Base-by-base conservation (phyloP, 2,329 filamentous ascomycete genomes). In the Diaporthe destruens region DNA sequence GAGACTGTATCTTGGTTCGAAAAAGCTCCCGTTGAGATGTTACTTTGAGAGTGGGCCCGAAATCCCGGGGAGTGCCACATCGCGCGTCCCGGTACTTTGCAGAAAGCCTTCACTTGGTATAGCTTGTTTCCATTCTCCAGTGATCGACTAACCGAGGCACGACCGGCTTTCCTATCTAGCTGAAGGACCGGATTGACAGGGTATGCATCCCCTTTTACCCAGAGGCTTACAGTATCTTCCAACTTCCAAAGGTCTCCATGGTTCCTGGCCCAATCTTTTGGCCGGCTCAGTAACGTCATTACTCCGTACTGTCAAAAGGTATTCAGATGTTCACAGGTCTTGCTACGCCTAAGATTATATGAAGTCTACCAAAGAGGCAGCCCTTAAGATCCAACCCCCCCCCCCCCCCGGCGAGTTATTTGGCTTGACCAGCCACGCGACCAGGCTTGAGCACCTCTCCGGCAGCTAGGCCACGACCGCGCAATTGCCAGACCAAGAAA, bases 141-240 rank as follows among this genome's bases (percentile, higher is more conserved):
- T 66, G 32, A 66, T 53, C n/a, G 47, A 53, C 61, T 32, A 53
- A 12, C 32, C 47, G 61, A 25, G 2, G 32, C 47, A 14, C 44
- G 44, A 51, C 32, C 29, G 36, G 44, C 61, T 36, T 51, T 53
- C 61, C 47, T 39, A 39, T 66, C 18, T 53, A 1, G 61, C n/a
- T 66, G 14, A 20, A 65, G 4, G 29, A 20, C n/a, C 7, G 44
- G 47, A 6, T 20, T 44, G 51, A 39, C n/a, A 39, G 32, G 61
- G 36, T n/a, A 66, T n/a, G 5, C 14, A 53, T 66, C 61, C 47
- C 61, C 32, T 66, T 39, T 66, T 49, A n/a, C 34, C n/a, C n/a
- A 53, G 32, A 53, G 32, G 32, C 25, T 20, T 39, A 8, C 44
- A 18, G 44, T 18, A 16, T 20, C 20, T 6, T 29, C 29, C 47